Evolutionary conservation across 2,329 filamentous ascomycete genomes (phyloP).

Genomic region (Aspergillus flavus): DNA sequence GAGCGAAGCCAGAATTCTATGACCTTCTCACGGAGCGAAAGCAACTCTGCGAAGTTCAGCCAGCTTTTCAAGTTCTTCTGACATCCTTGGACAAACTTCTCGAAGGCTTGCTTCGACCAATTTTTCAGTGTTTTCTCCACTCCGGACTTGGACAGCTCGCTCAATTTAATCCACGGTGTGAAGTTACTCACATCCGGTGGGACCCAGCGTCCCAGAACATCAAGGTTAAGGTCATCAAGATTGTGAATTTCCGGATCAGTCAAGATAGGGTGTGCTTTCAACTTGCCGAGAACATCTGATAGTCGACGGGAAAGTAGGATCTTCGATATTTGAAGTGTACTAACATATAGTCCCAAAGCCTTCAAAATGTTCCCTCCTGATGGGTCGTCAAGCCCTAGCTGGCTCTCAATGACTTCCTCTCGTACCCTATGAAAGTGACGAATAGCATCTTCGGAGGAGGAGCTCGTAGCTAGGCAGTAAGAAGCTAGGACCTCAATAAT

Average conservation of each 20-base stretch:
- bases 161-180: conserved; percentile 82
- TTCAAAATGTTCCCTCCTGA: conserved; percentile 60
- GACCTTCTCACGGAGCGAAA: conserved; percentile 69
- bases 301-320: conserved; percentile 73
- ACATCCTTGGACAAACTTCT: conserved; percentile 64
- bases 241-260: conserved; percentile 68
- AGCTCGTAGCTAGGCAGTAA: conserved; percentile 79
- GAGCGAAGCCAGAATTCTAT: conserved; percentile 74
- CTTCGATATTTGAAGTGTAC: conserved; percentile 77
- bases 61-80: conserved; percentile 61
- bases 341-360: conserved; percentile 72
- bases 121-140: conserved; percentile 62
- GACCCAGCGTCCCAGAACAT: conserved; percentile 78
- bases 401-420: conserved; percentile 65
- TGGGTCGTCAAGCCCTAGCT: conserved; percentile 57
- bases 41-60: conserved; percentile 68
- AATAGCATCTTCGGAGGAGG: conserved; percentile 76
- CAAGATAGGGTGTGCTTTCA: conserved; percentile 73
- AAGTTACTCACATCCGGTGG: conserved; percentile 81
- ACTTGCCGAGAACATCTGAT: conserved; percentile 65
- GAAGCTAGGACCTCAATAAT: conserved; percentile 77
- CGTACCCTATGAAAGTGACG: conserved; percentile 76
- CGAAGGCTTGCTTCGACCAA: conserved; percentile 66
- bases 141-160: conserved; percentile 67
- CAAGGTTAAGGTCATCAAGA: conserved; percentile 72